A percentile compares a stretch with the other conserved stretches of the same genome.
Evolutionary conservation across 108 stramenopile genomes (phyloP).

Genomic region (Parietichytrium sp.): DNA sequence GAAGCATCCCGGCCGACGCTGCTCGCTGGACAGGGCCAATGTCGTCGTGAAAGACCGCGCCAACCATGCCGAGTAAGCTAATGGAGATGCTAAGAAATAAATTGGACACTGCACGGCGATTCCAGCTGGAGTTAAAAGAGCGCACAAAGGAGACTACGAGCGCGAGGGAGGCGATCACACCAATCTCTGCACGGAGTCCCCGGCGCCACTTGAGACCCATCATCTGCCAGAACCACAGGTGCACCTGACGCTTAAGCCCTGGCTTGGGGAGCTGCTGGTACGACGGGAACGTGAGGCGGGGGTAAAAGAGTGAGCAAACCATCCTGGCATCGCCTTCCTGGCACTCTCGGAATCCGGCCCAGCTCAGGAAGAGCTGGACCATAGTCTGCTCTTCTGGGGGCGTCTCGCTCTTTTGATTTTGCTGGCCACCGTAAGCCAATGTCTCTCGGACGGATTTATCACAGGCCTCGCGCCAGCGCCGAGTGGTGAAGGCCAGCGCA

Average conservation of each 20-base stretch:
- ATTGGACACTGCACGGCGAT: slow-evolving; percentile 24
- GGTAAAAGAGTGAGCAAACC: background rate
- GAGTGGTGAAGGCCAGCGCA: too few species aligned
- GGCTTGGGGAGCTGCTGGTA: slow-evolving; percentile 4
- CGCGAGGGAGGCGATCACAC: background rate
- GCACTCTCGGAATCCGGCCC: background rate
- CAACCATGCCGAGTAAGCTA: slow-evolving; percentile 13
- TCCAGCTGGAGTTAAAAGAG: slow-evolving; percentile 7
- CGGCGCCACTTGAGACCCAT: slow-evolving; percentile 4
- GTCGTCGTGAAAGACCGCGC: slow-evolving; percentile 11
- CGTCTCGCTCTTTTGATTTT: background rate
- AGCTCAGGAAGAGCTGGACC: background rate
- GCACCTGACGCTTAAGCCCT: slow-evolving; percentile 21
- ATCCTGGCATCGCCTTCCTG: background rate
- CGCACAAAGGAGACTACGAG: slow-evolving; percentile 35
- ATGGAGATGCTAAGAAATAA: slow-evolving; percentile 34
- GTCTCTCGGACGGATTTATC: background rate
- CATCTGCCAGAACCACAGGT: slow-evolving; percentile 33
- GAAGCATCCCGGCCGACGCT: slow-evolving; percentile 18
- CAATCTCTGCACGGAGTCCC: background rate
- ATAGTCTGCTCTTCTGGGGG: background rate
- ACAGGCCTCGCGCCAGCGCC: too few species aligned
- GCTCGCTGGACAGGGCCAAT: background rate
- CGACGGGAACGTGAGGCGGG: background rate
- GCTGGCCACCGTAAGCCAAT: background rate